Conservation (phyloP, 1,284 basidiomycete genomes). For the Rhodotorula glutinis region DNA sequence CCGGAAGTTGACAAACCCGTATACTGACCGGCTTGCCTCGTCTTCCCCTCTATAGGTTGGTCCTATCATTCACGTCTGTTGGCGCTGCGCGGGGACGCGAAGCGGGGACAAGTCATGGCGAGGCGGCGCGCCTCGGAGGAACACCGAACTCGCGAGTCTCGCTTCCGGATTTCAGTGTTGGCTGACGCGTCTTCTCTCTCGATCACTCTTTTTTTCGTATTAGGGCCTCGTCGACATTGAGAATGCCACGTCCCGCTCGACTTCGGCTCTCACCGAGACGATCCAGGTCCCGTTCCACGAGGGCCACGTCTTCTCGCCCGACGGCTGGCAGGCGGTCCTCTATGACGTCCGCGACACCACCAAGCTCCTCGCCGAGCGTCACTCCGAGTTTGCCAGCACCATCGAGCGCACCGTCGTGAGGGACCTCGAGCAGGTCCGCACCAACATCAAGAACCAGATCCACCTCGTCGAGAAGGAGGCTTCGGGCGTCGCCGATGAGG, state of each 20-base stretch:
- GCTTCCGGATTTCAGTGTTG: background rate
- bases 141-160: background rate
- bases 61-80: no score
- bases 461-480: constrained; percentile 39
- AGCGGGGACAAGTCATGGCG: no score
- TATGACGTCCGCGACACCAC: constrained; percentile 40
- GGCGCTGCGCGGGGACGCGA: no score
- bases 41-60: no score
- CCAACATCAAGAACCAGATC: constrained; percentile 40
- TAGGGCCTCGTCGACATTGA: constrained; percentile 39
- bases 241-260: constrained; percentile 27
- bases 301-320: constrained; percentile 41
- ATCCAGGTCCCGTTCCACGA: constrained; percentile 41
- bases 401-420: constrained; percentile 37
- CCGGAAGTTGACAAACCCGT: no score
- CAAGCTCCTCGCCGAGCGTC: constrained; percentile 34
- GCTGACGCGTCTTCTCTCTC: no score
- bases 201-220: no score
- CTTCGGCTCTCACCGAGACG: constrained; percentile 32
- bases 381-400: constrained; percentile 28
- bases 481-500: constrained; percentile 29
- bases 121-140: no score
- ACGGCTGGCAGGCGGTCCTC: constrained; percentile 40
- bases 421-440: constrained; percentile 34
- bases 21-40: no score